Percentiles rank a stretch among this genome's conserved stretches.
phyloP scores from a whole-genome alignment of 1,284 basidiomycete species.

The Trichosporon coremiiforme region DNA sequence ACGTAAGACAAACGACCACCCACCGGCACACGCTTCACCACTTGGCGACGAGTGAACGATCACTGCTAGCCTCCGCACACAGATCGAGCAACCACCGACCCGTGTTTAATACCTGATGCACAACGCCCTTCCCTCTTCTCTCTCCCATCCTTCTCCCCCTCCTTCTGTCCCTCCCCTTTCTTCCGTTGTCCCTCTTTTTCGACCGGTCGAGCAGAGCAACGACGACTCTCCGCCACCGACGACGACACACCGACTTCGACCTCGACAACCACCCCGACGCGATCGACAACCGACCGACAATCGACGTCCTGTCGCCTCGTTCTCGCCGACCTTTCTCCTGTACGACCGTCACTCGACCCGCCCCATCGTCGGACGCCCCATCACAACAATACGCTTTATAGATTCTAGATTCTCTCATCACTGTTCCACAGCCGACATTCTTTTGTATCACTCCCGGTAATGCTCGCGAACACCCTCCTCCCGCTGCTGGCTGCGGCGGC shows the following conservation, averaged over 20 bases:
- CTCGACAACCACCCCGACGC: not conserved
- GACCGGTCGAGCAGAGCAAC: not conserved
- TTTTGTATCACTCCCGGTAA: not conserved
- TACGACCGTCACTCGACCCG: constrained; percentile 8
- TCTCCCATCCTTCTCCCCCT: not conserved
- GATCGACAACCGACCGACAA: not conserved
- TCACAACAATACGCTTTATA: not conserved
- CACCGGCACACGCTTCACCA: not conserved
- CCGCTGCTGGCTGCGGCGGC: not conserved
- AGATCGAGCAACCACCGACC: not conserved
- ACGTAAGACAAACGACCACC: not conserved
- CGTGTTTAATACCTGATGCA: not conserved
- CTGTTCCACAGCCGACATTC: not conserved
- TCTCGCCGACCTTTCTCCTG: not conserved
- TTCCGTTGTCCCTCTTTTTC: not conserved
- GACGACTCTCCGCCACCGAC: not conserved
- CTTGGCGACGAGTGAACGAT: not conserved
- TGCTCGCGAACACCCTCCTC: not conserved
- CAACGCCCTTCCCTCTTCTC: not conserved
- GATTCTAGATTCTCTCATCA: not conserved
- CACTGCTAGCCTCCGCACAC: not conserved
- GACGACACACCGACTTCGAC: not conserved
- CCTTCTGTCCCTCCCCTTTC: not conserved
- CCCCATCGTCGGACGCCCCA: not conserved
- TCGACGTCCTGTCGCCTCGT: not conserved